Conservation (phyloP, 139 green algal species). For the Coelastrella sp. region DNA sequence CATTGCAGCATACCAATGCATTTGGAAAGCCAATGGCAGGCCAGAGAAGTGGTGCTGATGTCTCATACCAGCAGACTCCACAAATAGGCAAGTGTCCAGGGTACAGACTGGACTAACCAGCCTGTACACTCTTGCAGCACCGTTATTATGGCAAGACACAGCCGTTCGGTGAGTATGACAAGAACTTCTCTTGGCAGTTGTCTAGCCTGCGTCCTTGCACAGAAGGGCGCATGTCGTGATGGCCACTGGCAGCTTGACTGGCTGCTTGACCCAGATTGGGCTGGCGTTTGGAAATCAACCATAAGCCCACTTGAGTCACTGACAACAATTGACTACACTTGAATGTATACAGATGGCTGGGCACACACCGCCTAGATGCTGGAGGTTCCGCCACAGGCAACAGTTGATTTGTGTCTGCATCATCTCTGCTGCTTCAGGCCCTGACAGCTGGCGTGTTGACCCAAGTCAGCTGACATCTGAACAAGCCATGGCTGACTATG, state of each 20-base stretch:
- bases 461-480: constrained; percentile 69
- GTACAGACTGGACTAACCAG: no score
- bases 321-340: no score
- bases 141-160: constrained; percentile 84
- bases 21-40: no score
- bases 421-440: constrained; percentile 35
- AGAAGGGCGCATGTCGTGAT: neutral
- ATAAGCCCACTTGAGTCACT: no score
- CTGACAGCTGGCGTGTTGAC: constrained; percentile 50
- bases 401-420: neutral
- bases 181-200: neutral
- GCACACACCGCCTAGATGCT: neutral
- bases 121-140: constrained; percentile 65
- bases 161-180: constrained; percentile 52
- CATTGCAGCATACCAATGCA: no score
- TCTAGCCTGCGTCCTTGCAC: neutral
- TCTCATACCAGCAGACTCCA: no score
- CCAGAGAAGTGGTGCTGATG: no score
- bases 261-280: no score
- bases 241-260: no score
- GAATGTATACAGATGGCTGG: no score
- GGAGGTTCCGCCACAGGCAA: neutral
- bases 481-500: constrained; percentile 83
- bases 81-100: no score
- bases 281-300: no score